Percentiles rank a stretch among this genome's conserved stretches.
Evolutionary conservation across 768 basidiomycete genomes (phyloP).

Genomic region (Lactarius deliciosus): DNA sequence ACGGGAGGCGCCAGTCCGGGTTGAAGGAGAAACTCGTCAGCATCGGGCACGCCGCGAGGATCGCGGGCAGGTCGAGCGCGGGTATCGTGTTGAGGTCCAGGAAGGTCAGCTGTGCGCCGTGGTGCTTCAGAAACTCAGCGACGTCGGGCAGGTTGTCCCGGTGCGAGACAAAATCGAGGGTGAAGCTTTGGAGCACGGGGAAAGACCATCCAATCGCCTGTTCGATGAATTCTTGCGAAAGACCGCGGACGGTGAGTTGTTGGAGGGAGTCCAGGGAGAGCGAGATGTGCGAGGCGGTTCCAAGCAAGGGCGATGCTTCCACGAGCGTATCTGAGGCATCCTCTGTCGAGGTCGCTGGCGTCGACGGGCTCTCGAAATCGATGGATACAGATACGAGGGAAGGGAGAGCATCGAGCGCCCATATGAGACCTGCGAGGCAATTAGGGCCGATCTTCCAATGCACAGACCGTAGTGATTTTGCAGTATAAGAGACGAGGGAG

Average conservation of each 20-base stretch:
- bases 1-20: conserved; percentile 62
- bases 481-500: conserved; percentile 53
- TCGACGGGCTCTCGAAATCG: conserved; percentile 40
- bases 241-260: conserved; percentile 62
- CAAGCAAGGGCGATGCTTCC: conserved; percentile 50
- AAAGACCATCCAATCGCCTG: conserved; percentile 67
- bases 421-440: conserved; percentile 63
- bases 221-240: conserved; percentile 64
- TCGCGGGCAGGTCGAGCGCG: conserved; percentile 52
- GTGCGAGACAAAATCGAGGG: conserved; percentile 52
- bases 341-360: not conserved
- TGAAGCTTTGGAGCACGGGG: conserved; percentile 56
- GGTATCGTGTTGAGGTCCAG: conserved; percentile 66
- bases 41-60: conserved; percentile 63
- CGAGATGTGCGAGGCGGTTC: conserved; percentile 57
- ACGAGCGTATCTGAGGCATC: conserved; percentile 28
- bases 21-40: conserved; percentile 70
- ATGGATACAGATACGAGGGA: conserved; percentile 56
- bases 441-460: conserved; percentile 58
- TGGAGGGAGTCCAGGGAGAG: conserved; percentile 55
- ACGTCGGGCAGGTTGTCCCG: conserved; percentile 57
- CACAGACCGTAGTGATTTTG: conserved; percentile 55
- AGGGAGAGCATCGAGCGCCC: conserved; percentile 65
- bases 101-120: conserved; percentile 57
- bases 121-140: conserved; percentile 54